Evolutionary conservation across 208 protist species (phyloP).

Genomic region (Angomonas deanei): DNA sequence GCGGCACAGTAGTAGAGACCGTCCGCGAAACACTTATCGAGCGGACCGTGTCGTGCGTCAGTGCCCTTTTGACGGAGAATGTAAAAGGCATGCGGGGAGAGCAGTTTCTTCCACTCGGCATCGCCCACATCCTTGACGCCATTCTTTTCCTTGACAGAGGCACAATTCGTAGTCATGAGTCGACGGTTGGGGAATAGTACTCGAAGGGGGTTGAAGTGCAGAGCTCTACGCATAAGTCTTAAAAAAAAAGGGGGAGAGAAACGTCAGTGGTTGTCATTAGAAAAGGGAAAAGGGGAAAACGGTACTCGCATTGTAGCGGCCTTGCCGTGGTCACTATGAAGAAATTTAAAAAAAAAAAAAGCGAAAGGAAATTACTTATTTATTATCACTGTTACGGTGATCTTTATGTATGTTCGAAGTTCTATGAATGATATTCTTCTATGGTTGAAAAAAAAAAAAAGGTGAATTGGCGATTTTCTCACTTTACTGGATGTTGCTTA

Average conservation of each 20-base stretch:
- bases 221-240: neutral
- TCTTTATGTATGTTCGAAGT: neutral
- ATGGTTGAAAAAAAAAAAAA: slow-evolving; percentile 2
- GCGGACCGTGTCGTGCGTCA: slow-evolving; percentile 47
- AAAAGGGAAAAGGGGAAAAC: neutral
- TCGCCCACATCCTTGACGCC: slow-evolving; percentile 70
- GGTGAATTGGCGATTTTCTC: too few species aligned
- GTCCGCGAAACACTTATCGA: slow-evolving; percentile 58
- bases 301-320: too few species aligned
- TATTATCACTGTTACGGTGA: too few species aligned
- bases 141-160: slow-evolving; percentile 27
- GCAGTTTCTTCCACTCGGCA: slow-evolving; percentile 38
- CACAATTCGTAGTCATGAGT: slow-evolving; percentile 65
- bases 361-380: neutral
- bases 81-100: slow-evolving; percentile 49
- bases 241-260: neutral
- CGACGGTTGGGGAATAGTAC: neutral
- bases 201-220: neutral
- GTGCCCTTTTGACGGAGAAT: slow-evolving; percentile 81
- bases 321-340: neutral
- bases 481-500: too few species aligned
- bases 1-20: slow-evolving; percentile 76
- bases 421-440: neutral
- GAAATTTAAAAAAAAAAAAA: neutral
- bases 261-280: neutral